These are phyloP conservation scores for Globisporangium parvum DNA, from an alignment of 352 stramenopile genomes.

Conservation along the genomic window DNA sequence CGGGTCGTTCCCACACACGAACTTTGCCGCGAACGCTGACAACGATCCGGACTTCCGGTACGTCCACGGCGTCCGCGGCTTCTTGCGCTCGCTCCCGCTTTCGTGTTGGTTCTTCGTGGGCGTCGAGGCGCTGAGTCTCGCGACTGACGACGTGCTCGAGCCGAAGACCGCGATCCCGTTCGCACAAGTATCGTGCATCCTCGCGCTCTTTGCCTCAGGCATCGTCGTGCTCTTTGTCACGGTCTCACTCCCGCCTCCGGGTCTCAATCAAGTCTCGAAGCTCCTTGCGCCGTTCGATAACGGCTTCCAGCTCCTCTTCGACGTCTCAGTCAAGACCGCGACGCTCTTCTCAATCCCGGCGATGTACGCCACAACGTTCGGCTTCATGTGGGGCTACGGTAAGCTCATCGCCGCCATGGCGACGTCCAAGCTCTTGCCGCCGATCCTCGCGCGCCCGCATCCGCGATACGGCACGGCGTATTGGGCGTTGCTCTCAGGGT, in stretches of 20 bases:
- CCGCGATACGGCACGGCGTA: conserved; percentile 15
- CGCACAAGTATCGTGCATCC: conserved; percentile 19
- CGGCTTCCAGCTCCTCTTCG: conserved; percentile 23
- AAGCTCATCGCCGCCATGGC: conserved; percentile 31
- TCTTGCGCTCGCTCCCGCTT: conserved; percentile 22
- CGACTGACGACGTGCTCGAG: conserved; percentile 18
- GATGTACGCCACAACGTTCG: conserved; percentile 26
- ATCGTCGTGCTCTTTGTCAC: conserved; percentile 22
- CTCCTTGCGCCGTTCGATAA: conserved; percentile 24
- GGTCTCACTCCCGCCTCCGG: conserved; percentile 15
- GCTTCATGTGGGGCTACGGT: conserved; percentile 31
- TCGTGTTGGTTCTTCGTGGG: conserved; percentile 30
- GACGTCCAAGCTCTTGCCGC: conserved; percentile 25
- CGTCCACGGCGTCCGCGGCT: conserved; percentile 13
- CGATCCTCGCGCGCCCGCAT: conserved; percentile 9
- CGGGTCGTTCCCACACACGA: conserved; percentile 18
- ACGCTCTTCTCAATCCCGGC: conserved; percentile 30
- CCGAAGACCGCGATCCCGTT: conserved; percentile 16
- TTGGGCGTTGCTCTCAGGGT: conserved; percentile 18
- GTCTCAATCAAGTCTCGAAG: conserved; percentile 20
- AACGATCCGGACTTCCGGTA: conserved; percentile 14
- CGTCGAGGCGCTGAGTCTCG: conserved; percentile 22
- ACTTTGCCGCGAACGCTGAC: conserved; percentile 17
- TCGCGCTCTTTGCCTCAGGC: conserved; percentile 17
- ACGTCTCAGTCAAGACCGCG: conserved; percentile 16